Base-by-base conservation (phyloP, 257 asterid genomes). In the Solanum pinnatisectum region DNA sequence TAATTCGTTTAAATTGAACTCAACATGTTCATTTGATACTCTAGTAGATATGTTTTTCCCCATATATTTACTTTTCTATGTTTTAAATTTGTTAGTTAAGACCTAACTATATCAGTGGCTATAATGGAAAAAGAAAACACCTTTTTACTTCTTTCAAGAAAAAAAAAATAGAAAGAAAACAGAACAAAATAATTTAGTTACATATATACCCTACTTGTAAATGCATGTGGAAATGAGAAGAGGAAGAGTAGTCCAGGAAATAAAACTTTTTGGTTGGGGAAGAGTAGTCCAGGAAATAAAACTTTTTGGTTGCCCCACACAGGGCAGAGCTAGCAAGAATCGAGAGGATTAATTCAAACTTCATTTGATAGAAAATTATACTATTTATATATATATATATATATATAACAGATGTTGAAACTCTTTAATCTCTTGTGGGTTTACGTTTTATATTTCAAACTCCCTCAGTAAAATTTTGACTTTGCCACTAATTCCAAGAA, bases 201-300 rank as follows among this genome's bases (percentile, higher is more conserved):
- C 27, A 35, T 35, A 37, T 11, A 76, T 39, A 37, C 83, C 32
- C 20, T 76, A 37, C 22, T 76, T 37, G 6, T 23, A 39, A 39
- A 37, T 74, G 32, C 49, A 77, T 77, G 59, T 40, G 32, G 35
- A 37, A n/a, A 77, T 77, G 59, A 13, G 23, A 40, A n/a, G 60
- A 77, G 84, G 23, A 40, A n/a, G 60, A 77, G 84, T 23, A 13
- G 36, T n/a, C 84, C 84, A 40, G 36, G 14, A 23, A 74, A 37
- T 36, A 74, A 10, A 37, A 37, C 0, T 0, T 1, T 3, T 40
- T 23, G 2, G 2, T 3, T n/a, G 59, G n/a, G n/a, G n/a, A n/a
- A n/a, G 60, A 77, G 84, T 23, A 13, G 36, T n/a, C 84, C 84
- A 40, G 36, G 14, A 23, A 74, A 37, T 36, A 74, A 10, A 37